A percentile compares a stretch with the other conserved stretches of the same genome.
phyloP scores from a whole-genome alignment of 805 yeast species.

The Kazachstania africana region DNA sequence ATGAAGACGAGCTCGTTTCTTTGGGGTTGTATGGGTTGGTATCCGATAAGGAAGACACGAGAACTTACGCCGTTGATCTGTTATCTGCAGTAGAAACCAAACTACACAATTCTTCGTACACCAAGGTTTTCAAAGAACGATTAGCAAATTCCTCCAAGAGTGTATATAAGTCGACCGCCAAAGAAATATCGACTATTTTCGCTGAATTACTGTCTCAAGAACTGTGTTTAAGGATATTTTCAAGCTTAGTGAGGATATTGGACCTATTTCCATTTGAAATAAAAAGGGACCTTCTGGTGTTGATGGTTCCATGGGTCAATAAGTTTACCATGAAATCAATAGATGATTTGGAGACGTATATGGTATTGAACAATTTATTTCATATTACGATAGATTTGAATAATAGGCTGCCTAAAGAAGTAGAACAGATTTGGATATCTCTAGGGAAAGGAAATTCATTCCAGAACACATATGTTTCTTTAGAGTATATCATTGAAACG shows the following conservation, averaged over 20 bases:
- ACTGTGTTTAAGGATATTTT: conserved; percentile 54
- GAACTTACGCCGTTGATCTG: conserved; percentile 64
- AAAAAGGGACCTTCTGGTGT: conserved; percentile 68
- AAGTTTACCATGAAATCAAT: conserved; percentile 51
- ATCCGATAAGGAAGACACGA: conserved; percentile 51
- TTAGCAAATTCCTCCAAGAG: conserved; percentile 67
- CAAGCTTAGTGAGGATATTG: conserved; percentile 57
- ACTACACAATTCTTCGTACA: conserved; percentile 40
- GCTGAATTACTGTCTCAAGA: conserved; percentile 48
- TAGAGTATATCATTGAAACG: conserved; percentile 56
- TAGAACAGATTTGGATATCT: conserved; percentile 93
- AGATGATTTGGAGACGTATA: conserved; percentile 36
- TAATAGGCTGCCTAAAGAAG: conserved; percentile 66
- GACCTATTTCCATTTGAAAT: conserved; percentile 44
- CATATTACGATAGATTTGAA: conserved; percentile 77
- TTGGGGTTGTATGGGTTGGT: conserved; percentile 73
- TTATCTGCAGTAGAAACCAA: conserved; percentile 53
- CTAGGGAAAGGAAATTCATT: conserved; percentile 64
- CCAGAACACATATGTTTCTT: conserved; percentile 57
- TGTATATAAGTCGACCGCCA: conserved; percentile 77
- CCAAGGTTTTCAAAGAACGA: conserved; percentile 53
- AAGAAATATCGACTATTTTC: conserved; percentile 63
- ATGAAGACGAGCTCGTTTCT: conserved; percentile 58
- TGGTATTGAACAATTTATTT: conserved; percentile 72
- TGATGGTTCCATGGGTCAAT: conserved; percentile 88